Conservation (phyloP, 2,329 filamentous ascomycete species). For the Monosporascus sp. region DNA sequence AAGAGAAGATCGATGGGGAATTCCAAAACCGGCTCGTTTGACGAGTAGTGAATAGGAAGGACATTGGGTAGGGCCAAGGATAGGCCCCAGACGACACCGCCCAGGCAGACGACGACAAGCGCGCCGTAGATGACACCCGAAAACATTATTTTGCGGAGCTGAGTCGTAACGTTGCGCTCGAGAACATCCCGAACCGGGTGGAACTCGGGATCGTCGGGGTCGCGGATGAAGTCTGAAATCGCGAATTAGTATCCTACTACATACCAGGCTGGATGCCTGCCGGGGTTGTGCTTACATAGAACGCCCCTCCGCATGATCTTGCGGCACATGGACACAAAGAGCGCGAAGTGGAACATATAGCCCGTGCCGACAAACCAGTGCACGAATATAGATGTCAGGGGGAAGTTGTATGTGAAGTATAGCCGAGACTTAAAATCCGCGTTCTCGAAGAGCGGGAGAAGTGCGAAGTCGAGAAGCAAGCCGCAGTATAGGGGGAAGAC, state of each 20-base stretch:
- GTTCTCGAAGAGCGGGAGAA: constrained; percentile 82
- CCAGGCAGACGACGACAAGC: constrained; percentile 85
- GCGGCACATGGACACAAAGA: constrained; percentile 98
- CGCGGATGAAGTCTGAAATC: constrained; percentile 79
- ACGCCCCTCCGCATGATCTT: constrained; percentile 96
- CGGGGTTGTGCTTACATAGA: constrained; percentile 59
- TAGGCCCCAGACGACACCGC: constrained; percentile 93
- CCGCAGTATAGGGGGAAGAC: constrained; percentile 95
- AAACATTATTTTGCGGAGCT: constrained; percentile 92
- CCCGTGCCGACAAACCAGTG: constrained; percentile 99
- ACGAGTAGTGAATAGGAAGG: constrained; percentile 88
- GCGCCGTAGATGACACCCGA: constrained; percentile 94
- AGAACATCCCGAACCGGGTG: constrained; percentile 95
- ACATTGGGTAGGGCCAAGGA: constrained; percentile 62
- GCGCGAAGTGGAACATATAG: constrained; percentile 99
- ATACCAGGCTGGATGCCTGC: too few species aligned
- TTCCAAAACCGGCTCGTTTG: constrained; percentile 85
- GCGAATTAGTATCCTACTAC: constrained; percentile 22
- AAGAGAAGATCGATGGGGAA: constrained; percentile 92
- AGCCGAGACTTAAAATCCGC: constrained; percentile 73
- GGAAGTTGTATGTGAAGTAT: constrained; percentile 70
- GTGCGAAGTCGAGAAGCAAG: constrained; percentile 77
- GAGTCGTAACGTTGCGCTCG: constrained; percentile 85
- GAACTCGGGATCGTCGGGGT: constrained; percentile 96
- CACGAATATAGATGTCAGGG: constrained; percentile 87